A percentile compares a stretch with the other conserved stretches of the same genome.
phyloP scores from a whole-genome alignment of 768 basidiomycete species.

The Panaeolus papilionaceus region DNA sequence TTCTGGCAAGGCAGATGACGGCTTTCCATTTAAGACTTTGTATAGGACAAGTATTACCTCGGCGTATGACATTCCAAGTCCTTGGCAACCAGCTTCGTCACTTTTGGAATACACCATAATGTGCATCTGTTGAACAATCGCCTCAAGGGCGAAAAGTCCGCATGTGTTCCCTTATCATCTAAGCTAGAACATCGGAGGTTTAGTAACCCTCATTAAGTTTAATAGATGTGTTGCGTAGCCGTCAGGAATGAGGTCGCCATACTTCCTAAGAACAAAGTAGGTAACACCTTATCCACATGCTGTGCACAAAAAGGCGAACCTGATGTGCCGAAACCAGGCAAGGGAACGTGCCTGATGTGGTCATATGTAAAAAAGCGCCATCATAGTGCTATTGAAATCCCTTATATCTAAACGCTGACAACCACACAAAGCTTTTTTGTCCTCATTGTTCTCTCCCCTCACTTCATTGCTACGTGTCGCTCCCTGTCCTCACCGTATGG shows the following conservation, averaged over 20 bases:
- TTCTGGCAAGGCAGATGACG: background rate
- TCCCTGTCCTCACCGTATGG: background rate
- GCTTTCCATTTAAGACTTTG: background rate
- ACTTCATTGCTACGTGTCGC: conserved; percentile 16
- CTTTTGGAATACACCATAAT: background rate
- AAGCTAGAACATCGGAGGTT: conserved; percentile 10
- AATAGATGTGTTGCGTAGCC: background rate
- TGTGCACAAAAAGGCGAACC: conserved; percentile 7
- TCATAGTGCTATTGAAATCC: conserved; percentile 25
- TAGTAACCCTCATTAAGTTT: conserved; percentile 5
- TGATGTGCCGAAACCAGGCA: background rate
- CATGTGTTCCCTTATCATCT: conserved; percentile 7
- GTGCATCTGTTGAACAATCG: background rate
- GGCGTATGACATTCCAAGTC: background rate
- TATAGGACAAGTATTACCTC: background rate
- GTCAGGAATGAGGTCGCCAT: background rate
- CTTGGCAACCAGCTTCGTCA: background rate
- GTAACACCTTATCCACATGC: conserved; percentile 5
- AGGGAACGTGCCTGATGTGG: conserved; percentile 26
- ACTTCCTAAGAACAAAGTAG: conserved; percentile 3
- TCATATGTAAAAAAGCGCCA: conserved; percentile 24
- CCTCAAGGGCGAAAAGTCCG: background rate
- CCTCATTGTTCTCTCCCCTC: conserved; percentile 23
- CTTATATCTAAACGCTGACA: conserved; percentile 19
- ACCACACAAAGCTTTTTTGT: conserved; percentile 18